A percentile compares a stretch with the other conserved stretches of the same genome.
Conservation (phyloP, 805 yeast genomes). For the Wickerhamiella alocasiicola region DNA sequence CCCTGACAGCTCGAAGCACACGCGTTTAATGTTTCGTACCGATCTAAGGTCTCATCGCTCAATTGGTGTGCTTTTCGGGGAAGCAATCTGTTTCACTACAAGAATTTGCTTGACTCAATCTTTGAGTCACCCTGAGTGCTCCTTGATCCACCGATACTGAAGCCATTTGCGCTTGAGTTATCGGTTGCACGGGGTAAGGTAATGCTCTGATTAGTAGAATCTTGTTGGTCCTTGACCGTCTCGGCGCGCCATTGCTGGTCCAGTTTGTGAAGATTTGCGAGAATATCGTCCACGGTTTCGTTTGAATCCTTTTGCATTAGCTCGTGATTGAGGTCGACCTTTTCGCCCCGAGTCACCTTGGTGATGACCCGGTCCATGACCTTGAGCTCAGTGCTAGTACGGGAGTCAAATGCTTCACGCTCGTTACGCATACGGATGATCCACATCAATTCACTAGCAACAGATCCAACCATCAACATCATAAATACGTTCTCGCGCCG, state of each 20-base stretch:
- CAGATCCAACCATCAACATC: conserved; percentile 32
- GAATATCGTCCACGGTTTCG: conserved; percentile 19
- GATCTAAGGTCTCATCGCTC: too few relatives aligned
- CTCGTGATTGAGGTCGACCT: conserved; percentile 34
- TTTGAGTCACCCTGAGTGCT: too few relatives aligned
- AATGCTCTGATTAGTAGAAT: too few relatives aligned
- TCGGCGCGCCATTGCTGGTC: conserved; percentile 20
- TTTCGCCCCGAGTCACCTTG: conserved; percentile 30
- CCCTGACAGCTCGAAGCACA: too few relatives aligned
- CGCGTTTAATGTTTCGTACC: too few relatives aligned
- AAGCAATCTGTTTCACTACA: too few relatives aligned
- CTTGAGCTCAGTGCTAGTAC: conserved; percentile 29
- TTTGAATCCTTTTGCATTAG: conserved; percentile 20
- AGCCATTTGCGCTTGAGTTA: too few relatives aligned
- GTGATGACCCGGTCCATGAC: conserved; percentile 31
- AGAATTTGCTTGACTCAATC: too few relatives aligned
- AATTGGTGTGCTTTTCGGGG: too few relatives aligned
- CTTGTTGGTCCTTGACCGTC: too few relatives aligned
- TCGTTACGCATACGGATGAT: conserved; percentile 34
- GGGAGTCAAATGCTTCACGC: conserved; percentile 31
- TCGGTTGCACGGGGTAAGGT: too few relatives aligned
- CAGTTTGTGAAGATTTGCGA: conserved; percentile 23
- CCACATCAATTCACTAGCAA: conserved; percentile 37
- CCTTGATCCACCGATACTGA: too few relatives aligned
- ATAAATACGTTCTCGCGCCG: conserved; percentile 21